These are phyloP conservation scores for Podaxis sp. DNA, from an alignment of 768 basidiomycete genomes.

Conservation along the genomic window DNA sequence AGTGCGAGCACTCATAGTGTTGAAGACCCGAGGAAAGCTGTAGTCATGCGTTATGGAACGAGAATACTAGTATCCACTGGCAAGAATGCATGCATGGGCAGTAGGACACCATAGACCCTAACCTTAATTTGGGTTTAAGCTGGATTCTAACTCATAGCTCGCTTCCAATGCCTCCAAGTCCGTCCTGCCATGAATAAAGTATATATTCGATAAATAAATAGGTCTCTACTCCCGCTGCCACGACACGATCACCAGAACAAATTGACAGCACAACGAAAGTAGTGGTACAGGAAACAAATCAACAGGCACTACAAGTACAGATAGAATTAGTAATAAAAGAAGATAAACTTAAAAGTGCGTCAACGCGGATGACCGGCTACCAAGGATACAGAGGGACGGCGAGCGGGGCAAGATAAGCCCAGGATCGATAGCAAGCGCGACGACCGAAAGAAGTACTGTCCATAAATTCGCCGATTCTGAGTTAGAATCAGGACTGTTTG, in stretches of 20 bases:
- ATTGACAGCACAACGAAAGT: conserved; percentile 11
- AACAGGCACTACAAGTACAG: conserved; percentile 9
- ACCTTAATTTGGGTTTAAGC: conserved; percentile 29
- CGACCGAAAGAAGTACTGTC: not conserved
- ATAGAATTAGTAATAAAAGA: not conserved
- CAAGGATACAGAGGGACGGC: conserved; percentile 5
- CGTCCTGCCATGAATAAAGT: not conserved
- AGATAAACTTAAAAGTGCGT: conserved; percentile 5
- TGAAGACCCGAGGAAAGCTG: not conserved
- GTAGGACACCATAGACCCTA: too few species aligned
- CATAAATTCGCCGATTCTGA: not conserved
- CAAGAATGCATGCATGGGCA: not conserved
- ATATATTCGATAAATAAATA: not conserved
- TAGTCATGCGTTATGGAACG: not conserved
- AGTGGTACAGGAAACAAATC: conserved; percentile 16
- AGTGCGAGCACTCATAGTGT: conserved; percentile 32
- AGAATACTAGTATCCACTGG: conserved; percentile 6
- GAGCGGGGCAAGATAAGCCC: not conserved
- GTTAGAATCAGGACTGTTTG: conserved; percentile 15
- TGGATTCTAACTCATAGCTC: not conserved
- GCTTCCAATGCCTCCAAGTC: not conserved
- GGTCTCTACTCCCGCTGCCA: not conserved
- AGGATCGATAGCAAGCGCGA: not conserved
- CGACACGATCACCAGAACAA: not conserved
- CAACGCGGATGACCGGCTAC: conserved; percentile 3